Percentiles rank a stretch among this genome's conserved stretches.
Conservation (phyloP, 768 basidiomycete species). For the Roridomyces roridus region DNA sequence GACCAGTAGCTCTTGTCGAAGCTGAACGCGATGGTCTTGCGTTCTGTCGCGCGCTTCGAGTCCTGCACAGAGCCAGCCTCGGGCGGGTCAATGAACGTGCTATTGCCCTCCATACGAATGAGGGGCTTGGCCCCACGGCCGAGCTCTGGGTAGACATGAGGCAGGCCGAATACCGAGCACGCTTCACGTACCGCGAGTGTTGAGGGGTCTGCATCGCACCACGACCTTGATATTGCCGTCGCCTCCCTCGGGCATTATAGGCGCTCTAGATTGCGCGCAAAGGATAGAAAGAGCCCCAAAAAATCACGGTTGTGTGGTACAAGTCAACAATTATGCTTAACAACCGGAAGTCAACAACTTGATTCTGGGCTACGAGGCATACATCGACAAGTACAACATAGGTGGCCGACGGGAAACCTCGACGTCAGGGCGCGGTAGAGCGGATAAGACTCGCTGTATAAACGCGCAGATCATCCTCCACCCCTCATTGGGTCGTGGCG, state of each 20-base stretch:
- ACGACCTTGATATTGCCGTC: constrained; percentile 94
- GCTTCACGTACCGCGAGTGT: constrained; percentile 79
- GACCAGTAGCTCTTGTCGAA: constrained; percentile 99
- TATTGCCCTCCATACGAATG: constrained; percentile 94
- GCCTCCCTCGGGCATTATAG: constrained; percentile 73
- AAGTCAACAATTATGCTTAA: constrained; percentile 12
- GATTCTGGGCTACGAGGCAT: too few relatives aligned
- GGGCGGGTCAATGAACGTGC: constrained; percentile 92
- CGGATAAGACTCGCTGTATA: too few relatives aligned
- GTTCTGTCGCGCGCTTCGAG: constrained; percentile 84
- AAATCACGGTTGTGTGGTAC: constrained; percentile 20
- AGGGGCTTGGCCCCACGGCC: constrained; percentile 92
- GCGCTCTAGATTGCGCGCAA: constrained; percentile 17
- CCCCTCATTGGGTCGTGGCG: too few relatives aligned
- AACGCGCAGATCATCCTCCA: too few relatives aligned
- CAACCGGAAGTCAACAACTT: too few relatives aligned
- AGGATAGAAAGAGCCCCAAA: constrained; percentile 4
- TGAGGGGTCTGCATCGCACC: constrained; percentile 95
- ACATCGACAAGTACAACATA: too few relatives aligned
- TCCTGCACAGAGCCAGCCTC: constrained; percentile 73
- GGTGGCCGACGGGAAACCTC: too few relatives aligned
- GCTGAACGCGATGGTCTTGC: constrained; percentile 88
- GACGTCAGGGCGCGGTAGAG: too few relatives aligned
- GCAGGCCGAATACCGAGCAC: neutral
- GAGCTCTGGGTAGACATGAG: constrained; percentile 62